Percentiles rank a stretch among this genome's conserved stretches.
phyloP scores from a whole-genome alignment of 2,329 filamentous ascomycete species.

The Pyricularia grisea region DNA sequence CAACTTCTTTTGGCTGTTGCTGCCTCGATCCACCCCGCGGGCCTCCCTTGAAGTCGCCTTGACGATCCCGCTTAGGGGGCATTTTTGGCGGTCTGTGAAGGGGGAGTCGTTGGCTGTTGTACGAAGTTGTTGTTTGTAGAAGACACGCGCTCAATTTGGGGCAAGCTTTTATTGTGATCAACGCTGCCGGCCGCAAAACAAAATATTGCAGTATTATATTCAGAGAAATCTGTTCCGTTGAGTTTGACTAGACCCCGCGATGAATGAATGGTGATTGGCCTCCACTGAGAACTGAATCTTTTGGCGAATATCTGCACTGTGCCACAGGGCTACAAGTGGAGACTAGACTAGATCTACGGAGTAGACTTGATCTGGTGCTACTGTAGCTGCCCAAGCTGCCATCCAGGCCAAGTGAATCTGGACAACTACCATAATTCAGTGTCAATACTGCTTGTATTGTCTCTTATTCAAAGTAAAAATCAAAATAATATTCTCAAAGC shows the following conservation, averaged over 20 bases:
- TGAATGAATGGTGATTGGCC: background rate
- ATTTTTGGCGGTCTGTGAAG: background rate
- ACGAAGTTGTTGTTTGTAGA: background rate
- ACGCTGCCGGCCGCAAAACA: background rate
- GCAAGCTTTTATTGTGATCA: background rate
- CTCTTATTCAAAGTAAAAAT: too few species aligned
- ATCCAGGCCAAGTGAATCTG: background rate
- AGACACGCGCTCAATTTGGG: background rate
- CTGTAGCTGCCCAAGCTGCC: background rate
- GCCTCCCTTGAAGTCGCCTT: constrained; percentile 2
- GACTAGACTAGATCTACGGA: too few species aligned
- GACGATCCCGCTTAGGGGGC: constrained; percentile 4
- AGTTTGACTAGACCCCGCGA: background rate
- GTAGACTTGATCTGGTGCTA: background rate
- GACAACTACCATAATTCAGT: too few species aligned
- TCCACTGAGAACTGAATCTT: background rate
- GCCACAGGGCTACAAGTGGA: background rate
- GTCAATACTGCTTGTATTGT: too few species aligned
- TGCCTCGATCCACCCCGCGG: constrained; percentile 1
- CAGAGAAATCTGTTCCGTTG: background rate
- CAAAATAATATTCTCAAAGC: too few species aligned
- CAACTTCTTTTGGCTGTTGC: constrained; percentile 21
- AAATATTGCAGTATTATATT: background rate
- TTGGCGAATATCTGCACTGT: background rate
- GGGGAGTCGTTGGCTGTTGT: background rate